These are phyloP conservation scores for Microcyclosporella mali DNA, from an alignment of 2,329 filamentous ascomycete genomes.

Conservation along the genomic window DNA sequence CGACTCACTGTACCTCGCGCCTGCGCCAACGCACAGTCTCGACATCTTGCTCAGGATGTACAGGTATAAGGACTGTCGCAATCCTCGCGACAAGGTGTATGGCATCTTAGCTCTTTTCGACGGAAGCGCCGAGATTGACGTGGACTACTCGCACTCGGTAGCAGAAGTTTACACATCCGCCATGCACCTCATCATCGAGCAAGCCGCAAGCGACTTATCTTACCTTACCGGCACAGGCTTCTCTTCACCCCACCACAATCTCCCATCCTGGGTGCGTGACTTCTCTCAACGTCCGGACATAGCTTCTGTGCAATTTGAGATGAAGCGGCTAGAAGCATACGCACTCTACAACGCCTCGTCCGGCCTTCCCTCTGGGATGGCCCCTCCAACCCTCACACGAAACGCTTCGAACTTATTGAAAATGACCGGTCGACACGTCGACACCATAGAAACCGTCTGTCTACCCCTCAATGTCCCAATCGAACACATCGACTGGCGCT, in stretches of 20 bases:
- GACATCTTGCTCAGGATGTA: background rate
- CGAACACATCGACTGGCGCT: no score
- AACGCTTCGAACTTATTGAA: no score
- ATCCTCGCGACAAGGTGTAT: background rate
- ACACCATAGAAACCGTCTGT: no score
- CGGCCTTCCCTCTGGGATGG: no score
- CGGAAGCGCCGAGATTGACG: background rate
- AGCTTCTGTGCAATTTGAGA: no score
- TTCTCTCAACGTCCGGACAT: no score
- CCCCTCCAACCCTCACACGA: no score
- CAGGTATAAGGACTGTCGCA: background rate
- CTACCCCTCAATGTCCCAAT: no score
- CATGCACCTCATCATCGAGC: background rate
- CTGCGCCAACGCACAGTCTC: background rate
- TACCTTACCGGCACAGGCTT: background rate
- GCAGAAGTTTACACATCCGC: background rate
- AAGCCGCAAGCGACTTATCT: background rate
- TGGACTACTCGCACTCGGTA: background rate
- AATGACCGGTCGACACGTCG: no score
- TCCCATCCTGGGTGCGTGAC: no score
- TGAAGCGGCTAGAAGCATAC: no score
- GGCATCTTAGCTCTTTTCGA: background rate
- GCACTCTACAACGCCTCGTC: no score
- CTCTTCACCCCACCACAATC: background rate
- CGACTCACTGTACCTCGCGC: background rate